Evolutionary conservation across 2,329 filamentous ascomycete genomes (phyloP), one percentile per base, ranked within the genome.

Genomic region (Biscogniauxia sp.): DNA sequence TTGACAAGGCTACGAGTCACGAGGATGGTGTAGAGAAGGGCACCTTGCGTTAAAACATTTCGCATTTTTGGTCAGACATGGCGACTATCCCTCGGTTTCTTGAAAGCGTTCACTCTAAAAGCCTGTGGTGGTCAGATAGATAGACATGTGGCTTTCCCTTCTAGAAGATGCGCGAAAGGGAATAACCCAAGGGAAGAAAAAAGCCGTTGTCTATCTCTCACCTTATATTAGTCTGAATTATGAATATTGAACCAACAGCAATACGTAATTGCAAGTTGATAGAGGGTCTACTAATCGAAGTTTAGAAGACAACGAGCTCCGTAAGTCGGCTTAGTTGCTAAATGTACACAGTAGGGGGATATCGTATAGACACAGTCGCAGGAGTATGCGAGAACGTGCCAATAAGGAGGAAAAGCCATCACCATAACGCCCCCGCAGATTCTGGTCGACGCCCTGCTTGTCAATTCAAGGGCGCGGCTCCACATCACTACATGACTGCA

Each of bases 381-480:
- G 20, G 23, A 53, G 51, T 23, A 17, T 53, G 51, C 51, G 51
- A 53, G 51, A n/a, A 53, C 23, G 51, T 28, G 51, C 51, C 51
- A 53, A 53, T 53, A n/a, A 53, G 20, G 11, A 25, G 20, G 20
- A 26, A n/a, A n/a, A n/a, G 51, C 20, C 23, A 17, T 60, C 61
- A 45, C 37, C 37, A 17, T 45, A 45, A 62, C 62, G 59, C 64
- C 62, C 59, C 64, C 61, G 37, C 61, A 61, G 60, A 61, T n/a
- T 45, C 17, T n/a, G 37, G 37, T 59, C 60, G 56, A 62, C 66
- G 68, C 68, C 67, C 69, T 71, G 64, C 69, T 67, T 68, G 74
- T 77, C 74, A 75, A 74, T 58, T 64, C 67, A 77, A 77, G 75
- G 75, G 75, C 75, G 75, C 68, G 68, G 67, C 72, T 71, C 75